Base-by-base conservation (phyloP, 1,284 basidiomycete species). In the Ceratobasidium sp. region DNA sequence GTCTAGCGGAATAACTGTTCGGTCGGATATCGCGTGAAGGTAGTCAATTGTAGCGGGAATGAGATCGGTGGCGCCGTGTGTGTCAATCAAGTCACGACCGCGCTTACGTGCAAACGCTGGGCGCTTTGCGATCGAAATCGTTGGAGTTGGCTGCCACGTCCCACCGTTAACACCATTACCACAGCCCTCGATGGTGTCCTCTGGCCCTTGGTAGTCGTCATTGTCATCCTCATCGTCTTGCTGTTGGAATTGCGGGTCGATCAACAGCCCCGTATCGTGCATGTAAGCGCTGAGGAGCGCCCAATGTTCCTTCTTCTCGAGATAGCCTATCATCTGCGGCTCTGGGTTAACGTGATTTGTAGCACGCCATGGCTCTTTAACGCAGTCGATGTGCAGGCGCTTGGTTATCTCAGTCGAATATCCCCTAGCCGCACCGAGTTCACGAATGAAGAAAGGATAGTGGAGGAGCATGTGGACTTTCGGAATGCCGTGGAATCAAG, bases 401-500 rank as follows among this genome's bases (percentile, higher is more conserved):
- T 79, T 71, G n/a, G 68, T 79, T 18, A 62, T 54, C 44, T 78
- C 71, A 2, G 77, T 79, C 27, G 60, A 75, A 52, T 41, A 79
- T 18, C 73, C 73, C 23, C 68, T 33, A 20, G 77, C 55, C 12
- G 77, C 67, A 1, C 79, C 79, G 6, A 78, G 65, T 23, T 68
- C 41, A 16, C 54, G 14, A 50, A 79, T 78, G 20, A 52, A 23
- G 27, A 35, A 41, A 16, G n/a, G n/a, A 38, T 78, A 75, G 41
- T 79, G 79, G 27, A 65, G 44, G 18, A 79, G 77, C 35, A 65
- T 18, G 30, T 79, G 77, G n/a, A 76, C 38, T 35, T 79, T 79
- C 0, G 44, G 67, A 30, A 77, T 77, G 18, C 64, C 23, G 50
- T 68, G 54, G 30, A 65, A 62, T 20, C 35, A 1, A 10, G 5